phyloP scores from a whole-genome alignment of 768 basidiomycete genomes.

The Lactarius sanguifluus region DNA sequence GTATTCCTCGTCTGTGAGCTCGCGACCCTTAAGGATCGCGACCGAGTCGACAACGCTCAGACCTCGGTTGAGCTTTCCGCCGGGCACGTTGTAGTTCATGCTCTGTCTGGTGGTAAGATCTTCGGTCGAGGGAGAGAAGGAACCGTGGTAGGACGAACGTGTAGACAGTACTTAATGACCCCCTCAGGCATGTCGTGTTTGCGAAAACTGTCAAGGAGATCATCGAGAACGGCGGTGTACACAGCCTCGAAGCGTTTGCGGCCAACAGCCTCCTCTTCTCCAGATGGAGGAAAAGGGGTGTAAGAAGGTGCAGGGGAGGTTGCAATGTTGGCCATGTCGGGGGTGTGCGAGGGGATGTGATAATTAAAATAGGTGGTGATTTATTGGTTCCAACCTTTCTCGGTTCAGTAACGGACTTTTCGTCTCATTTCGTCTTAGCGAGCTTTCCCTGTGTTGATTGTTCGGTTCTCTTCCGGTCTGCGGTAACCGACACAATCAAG shows the following conservation, averaged over 20 bases:
- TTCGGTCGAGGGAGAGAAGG: background rate
- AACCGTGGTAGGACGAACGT: conserved; percentile 46
- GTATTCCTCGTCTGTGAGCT: conserved; percentile 81
- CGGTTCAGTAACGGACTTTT: too few relatives aligned
- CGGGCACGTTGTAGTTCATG: conserved; percentile 89
- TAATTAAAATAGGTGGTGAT: too few relatives aligned
- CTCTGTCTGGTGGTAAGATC: conserved; percentile 47
- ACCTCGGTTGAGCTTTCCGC: conserved; percentile 94
- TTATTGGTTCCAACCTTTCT: too few relatives aligned
- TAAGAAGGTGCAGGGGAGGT: background rate
- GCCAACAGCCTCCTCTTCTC: conserved; percentile 30
- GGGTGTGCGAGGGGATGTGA: too few relatives aligned
- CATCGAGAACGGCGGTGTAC: conserved; percentile 69
- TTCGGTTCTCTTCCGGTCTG: too few relatives aligned
- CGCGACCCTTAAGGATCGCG: conserved; percentile 76
- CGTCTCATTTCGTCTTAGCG: too few relatives aligned
- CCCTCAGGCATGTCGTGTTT: conserved; percentile 78
- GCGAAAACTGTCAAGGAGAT: conserved; percentile 68
- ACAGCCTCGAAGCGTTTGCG: conserved; percentile 69
- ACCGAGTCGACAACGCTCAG: conserved; percentile 93
- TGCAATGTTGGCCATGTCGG: too few relatives aligned
- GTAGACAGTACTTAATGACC: conserved; percentile 79
- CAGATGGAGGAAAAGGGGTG: background rate
- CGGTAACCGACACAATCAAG: too few relatives aligned
- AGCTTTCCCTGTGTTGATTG: too few relatives aligned